phyloP scores from a whole-genome alignment of 2,329 filamentous ascomycete genomes.

The Dendrostoma leiphaemia region DNA sequence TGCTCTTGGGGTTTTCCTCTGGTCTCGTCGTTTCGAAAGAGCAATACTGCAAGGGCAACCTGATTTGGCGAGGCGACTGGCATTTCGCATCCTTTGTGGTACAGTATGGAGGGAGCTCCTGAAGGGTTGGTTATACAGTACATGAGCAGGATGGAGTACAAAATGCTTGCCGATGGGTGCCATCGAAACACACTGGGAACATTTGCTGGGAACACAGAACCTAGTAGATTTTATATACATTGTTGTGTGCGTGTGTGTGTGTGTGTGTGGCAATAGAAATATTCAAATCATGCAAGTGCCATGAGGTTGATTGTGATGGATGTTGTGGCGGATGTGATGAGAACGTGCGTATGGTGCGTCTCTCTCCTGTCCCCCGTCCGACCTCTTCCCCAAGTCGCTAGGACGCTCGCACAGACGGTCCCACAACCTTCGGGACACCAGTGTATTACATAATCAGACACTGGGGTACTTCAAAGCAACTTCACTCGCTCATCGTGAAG shows the following conservation, averaged over 20 bases:
- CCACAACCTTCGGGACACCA: background rate
- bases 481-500: too few relatives aligned
- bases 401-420: background rate
- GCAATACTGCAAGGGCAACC: background rate
- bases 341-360: background rate
- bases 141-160: too few relatives aligned
- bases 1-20: background rate
- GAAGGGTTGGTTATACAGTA: too few relatives aligned
- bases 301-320: background rate
- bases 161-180: too few relatives aligned
- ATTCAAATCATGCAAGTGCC: too few relatives aligned
- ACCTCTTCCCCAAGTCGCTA: too few relatives aligned
- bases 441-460: background rate
- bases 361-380: too few relatives aligned
- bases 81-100: background rate
- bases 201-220: background rate
- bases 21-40: background rate
- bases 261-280: too few relatives aligned
- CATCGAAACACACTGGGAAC: background rate
- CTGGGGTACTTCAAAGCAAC: background rate
- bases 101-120: too few relatives aligned
- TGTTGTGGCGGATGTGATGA: background rate
- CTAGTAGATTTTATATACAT: background rate
- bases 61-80: background rate
- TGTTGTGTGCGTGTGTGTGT: too few relatives aligned